phyloP scores from a whole-genome alignment of 495 filamentous ascomycete genomes.

The Penicillium pulvis region DNA sequence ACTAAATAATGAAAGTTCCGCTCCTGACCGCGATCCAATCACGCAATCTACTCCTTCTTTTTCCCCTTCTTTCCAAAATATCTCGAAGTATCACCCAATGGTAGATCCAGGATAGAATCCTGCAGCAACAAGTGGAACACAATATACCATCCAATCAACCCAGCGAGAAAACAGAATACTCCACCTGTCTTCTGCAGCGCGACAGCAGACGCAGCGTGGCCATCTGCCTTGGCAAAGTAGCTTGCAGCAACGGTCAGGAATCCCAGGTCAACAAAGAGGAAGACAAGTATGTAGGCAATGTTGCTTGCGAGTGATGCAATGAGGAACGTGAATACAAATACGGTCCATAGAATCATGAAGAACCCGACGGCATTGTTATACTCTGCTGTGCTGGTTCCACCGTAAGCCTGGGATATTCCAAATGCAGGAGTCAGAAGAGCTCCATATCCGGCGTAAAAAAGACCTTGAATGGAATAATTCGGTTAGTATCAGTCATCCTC shows the following conservation, averaged over 20 bases:
- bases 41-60: conserved; percentile 15
- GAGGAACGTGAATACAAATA: conserved; percentile 50
- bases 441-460: conserved; percentile 50
- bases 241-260: conserved; percentile 48
- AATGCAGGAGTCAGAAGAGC: conserved; percentile 42
- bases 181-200: conserved; percentile 49
- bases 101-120: conserved; percentile 43
- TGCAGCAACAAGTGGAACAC: conserved; percentile 48
- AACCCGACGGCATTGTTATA: conserved; percentile 51
- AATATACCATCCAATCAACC: conserved; percentile 53
- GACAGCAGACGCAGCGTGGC: conserved; percentile 29
- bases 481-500: neutral
- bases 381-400: conserved; percentile 31
- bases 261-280: conserved; percentile 48
- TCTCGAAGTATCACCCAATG: conserved; percentile 49
- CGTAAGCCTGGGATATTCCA: conserved; percentile 43
- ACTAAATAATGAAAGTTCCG: neutral
- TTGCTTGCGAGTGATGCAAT: conserved; percentile 50
- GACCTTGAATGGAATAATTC: conserved; percentile 17
- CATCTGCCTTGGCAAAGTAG: conserved; percentile 49
- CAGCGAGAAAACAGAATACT: conserved; percentile 48
- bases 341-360: conserved; percentile 52
- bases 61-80: conserved; percentile 38
- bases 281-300: conserved; percentile 50
- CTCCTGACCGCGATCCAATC: neutral